Evolutionary conservation across 108 stramenopile species (phyloP).

Genomic region (Seminavis robusta): DNA sequence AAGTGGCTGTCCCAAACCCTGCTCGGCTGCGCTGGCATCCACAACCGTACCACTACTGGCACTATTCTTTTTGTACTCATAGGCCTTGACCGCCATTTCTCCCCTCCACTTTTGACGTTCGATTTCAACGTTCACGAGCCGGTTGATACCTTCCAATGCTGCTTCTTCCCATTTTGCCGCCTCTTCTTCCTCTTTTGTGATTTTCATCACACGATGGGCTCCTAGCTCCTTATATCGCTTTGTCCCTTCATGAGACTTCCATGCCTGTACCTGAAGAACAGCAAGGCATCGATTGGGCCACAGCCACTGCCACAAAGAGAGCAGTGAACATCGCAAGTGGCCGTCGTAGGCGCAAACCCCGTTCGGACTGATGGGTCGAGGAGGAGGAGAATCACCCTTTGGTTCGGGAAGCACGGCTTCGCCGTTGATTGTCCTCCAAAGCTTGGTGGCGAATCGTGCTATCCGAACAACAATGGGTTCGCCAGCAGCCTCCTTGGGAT

Average conservation of each 20-base stretch:
- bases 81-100: conserved; percentile 68
- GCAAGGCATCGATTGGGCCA: conserved; percentile 66
- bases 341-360: conserved; percentile 73
- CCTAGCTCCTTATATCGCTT: conserved; percentile 54
- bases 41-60: conserved; percentile 11
- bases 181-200: conserved; percentile 65
- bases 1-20: conserved; percentile 72
- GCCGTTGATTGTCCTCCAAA: conserved; percentile 88
- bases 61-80: conserved; percentile 28
- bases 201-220: conserved; percentile 67
- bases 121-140: conserved; percentile 49
- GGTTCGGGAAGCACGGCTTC: too few species aligned
- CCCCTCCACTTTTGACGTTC: conserved; percentile 83
- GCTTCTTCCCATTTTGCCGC: conserved; percentile 57
- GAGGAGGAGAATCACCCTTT: background rate
- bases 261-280: conserved; percentile 31
- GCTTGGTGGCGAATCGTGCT: conserved; percentile 68
- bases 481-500: conserved; percentile 38
- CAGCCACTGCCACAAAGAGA: conserved; percentile 83
- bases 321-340: conserved; percentile 60
- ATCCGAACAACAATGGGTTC: conserved; percentile 59
- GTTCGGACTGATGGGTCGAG: background rate
- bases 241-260: conserved; percentile 54
- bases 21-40: conserved; percentile 32
- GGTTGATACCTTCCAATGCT: conserved; percentile 38